Base-by-base conservation (phyloP, 192 early-diverging fungal species). In the Coemansia sp. region DNA sequence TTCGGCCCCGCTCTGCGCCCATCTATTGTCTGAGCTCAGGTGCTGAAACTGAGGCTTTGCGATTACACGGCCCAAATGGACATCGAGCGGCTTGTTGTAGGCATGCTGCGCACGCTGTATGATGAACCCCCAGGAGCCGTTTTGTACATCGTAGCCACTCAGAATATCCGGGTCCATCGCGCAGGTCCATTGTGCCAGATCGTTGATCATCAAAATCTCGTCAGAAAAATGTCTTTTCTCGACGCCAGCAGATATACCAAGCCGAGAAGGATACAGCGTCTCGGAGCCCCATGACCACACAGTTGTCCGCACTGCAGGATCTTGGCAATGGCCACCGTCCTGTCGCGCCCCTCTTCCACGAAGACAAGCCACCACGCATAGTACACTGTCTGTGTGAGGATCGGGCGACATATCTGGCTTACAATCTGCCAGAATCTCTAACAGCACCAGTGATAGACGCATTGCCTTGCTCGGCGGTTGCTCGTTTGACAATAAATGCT, bases 81-180 rank as follows among this genome's bases (percentile, higher is more conserved):
- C 29, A 49, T 56, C 54, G 32, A 88, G 67, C 20, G 86, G 75
- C 7, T 81, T 57, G 10, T 69, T 63, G 54, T 83, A 86, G 4
- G 56, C 65, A 24, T 30, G 22, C 35, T 60, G 50, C 3, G 79
- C 73, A 6, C 89, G 84, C 50, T 91, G 87, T 19, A 93, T 69
- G 10, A 92, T 66, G 64, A 92, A 98, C 3, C 95, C 95, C 95
- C 94, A 98, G 0, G 93, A 95, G 9, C 85, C 59, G 20, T 74
- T 82, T 34, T 98, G 88, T 4, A 97, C 64, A 42, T 98, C 94
- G 60, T 91, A 98, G 1, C 95, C 95, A 10, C 87, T 76, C 20
- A 97, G 62, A 48, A 97, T 85, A 61, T 97, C 95, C 0, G 95
- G 95, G 68, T 97, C 94, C 36, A 78, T 74, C 6, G 55, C 52